Evolutionary conservation across 2,329 filamentous ascomycete species (phyloP), one percentile per base, ranked within the genome.

Genomic region (Stachybotrys elegans): DNA sequence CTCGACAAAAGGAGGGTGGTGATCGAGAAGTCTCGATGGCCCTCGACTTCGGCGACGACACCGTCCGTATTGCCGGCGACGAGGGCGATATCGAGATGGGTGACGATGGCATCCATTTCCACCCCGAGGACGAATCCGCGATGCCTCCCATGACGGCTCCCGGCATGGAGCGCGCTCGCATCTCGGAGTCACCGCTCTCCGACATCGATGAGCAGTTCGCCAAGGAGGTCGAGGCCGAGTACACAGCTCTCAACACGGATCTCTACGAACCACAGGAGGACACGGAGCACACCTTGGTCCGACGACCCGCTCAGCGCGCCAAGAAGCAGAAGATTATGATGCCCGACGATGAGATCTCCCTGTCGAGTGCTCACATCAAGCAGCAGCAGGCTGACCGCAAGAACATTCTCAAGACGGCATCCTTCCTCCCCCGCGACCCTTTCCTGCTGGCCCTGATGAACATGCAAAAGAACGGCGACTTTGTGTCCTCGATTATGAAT

Each of bases 381-480:
- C 83, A 86, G 51, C 89, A 94, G 61, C 90, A 95, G 61, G 77
- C 83, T 45, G 88, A 95, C 61, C 86, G 87, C 51, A 85, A 88
- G 37, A 88, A 86, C 57, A 97, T 97, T 49, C 74, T 95, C 45
- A 91, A 86, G 65, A 79, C 85, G 2, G 82, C 87, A 6, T 82
- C 83, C 1, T 95, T 94, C 66, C 73, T 98, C 36, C 89, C 92
- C 2, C 83, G 88, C 31, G 90, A 98, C 54, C 88, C 91, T 2
- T 82, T 92, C 43, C 75, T 97, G 13, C 76, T 97, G 22, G 88
- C 89, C 25, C 72, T 98, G 19, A 86, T 95, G 73, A 88, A 91
- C 55, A 86, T 96, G 78, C 93, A 96, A 64, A 90, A 86, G 68
- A 89, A 79, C 43, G 92, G 93, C 43, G 88, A 83, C 31, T 97